Base-by-base conservation (phyloP, 768 basidiomycete genomes). In the Amanita jacksonii region DNA sequence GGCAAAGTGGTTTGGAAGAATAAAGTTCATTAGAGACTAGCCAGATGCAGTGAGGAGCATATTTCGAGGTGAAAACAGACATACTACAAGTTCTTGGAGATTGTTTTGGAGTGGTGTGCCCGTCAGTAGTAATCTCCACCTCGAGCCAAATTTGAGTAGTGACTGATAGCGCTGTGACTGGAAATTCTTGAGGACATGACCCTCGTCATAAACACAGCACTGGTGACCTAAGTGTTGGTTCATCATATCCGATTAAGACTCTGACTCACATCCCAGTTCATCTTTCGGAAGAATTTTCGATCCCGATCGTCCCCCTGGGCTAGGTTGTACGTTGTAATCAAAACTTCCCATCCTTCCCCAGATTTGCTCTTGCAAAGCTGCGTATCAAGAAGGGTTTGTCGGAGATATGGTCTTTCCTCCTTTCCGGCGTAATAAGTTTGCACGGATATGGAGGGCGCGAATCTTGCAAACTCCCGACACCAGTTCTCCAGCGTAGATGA, bases 401-500 rank as follows among this genome's bases (percentile, higher is more conserved):
- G 76, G 16, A 96, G 72, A 38, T 67, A 63, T 1, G 74, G 66
- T 16, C 96, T 79, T 41, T 97, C 92, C 9, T 84, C 80, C 65
- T 96, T 96, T 22, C 81, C 76, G 4, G 90, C 96, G 53, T 98
- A 99, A 61, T 98, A 99, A 9, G 88, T 87, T 57, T 86, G 82
- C 5, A 97, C 77, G 13, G 77, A 71, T 57, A 99, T 82, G 5
- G 73, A 72, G 4, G 92, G 92, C 2, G 86, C 86, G 55, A 99
- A 99, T 25, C 81, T 79, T 19, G 79, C 76, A 57, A 99, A 98
- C 63, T 99, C 96, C 52, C 96, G 77, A 61, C 90, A 86, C 96
- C 96, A 99, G 56, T 99, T 99, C 62, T 99, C 96, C 19, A 98
- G 67, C 0, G 93, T 97, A 3, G 94, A 98, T 3, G 94, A 90